Base-by-base conservation (phyloP, 129 eudicot genomes). In the Apium graveolens region DNA sequence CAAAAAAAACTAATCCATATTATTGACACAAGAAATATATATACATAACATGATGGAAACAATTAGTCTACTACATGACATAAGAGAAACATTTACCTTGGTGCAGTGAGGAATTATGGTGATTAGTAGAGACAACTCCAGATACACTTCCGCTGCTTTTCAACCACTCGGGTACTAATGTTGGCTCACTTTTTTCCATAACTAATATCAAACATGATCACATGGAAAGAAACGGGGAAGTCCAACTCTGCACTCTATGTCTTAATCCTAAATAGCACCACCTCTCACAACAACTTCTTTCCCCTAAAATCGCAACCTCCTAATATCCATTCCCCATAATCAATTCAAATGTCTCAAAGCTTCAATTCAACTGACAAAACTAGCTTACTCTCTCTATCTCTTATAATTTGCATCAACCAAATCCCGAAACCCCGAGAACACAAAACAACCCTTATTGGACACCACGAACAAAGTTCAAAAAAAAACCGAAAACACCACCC, bases 121-220 rank as follows among this genome's bases (percentile, higher is more conserved):
- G 87, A 44, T 81, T 77, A 2, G 90, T 18, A 20, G 83, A 69
- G 84, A 86, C 82, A 38, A 83, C 81, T 48, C 88, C 83, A 27
- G 66, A 82, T 78, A 78, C 79, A 78, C 77, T 85, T 85, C 93
- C 97, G 74, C 83, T 84, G 78, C 80, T 88, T 81, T 86, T 95
- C 86, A 95, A 81, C 98, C 98, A 95, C 89, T 90, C 93, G 7
- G 98, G 98, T 57, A 88, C 94, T 76, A 95, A 88, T 34, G 96
- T 81, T 66, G 97, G 98, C 82, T 95, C 98, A 90, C 89, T 95
- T 90, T 81, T 95, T 72, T 88, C 98, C 98, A 95, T 95, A 85
- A 80, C 75, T 84, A 88, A 79, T 78, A 51, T 86, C 78, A 81
- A 83, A 84, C 97, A 91, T 85, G 74, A 85, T 91, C 86, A 81